Base-by-base conservation (phyloP, 345 rosid species). In the Hevea brasiliensis region DNA sequence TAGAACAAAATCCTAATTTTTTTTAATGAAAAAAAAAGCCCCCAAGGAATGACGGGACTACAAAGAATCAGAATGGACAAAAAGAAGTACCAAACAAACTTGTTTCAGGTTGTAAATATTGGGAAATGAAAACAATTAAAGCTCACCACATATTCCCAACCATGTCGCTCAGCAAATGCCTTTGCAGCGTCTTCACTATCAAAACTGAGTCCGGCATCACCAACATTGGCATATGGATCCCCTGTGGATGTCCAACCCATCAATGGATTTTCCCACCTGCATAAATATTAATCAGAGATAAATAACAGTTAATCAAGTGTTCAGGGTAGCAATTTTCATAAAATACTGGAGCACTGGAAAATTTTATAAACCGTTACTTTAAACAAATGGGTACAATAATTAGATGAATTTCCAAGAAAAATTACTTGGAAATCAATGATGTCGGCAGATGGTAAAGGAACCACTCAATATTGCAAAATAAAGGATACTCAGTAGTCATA, bases 191-290 rank as follows among this genome's bases (percentile, higher is more conserved):
- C 96, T 80, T 88, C 89, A 6, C 92, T 87, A 62, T 90, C 96
- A 72, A 95, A 95, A 81, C 70, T 8, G 61, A 95, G 86, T 48
- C 79, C 96, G 27, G 98, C 73, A 81, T 95, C 99, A 48, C 99
- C 99, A 20, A 95, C 99, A 89, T 95, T 80, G 24, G 99, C 92
- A 84, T 95, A 95, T 24, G 99, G 98, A n/a, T 95, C 99, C 23
- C 99, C 99, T 8, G 99, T 95, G n/a, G 97, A 95, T 75, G 99
- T 92, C 99, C 99, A 95, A 26, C 98, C 97, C 98, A 95, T 95
- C 92, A 95, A 83, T 20, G 99, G 98, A 79, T 95, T 95, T 86
- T 92, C 99, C 98, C 99, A 95, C 88, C 98, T 95, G 71, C 59
- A 78, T 6, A 74, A 50, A 57, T 6, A 58, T 55, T 14, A 50